Evolutionary conservation across 192 early-diverging fungal species (phyloP), one percentile per base, ranked within the genome.

Genomic region (Coemansia sp.): DNA sequence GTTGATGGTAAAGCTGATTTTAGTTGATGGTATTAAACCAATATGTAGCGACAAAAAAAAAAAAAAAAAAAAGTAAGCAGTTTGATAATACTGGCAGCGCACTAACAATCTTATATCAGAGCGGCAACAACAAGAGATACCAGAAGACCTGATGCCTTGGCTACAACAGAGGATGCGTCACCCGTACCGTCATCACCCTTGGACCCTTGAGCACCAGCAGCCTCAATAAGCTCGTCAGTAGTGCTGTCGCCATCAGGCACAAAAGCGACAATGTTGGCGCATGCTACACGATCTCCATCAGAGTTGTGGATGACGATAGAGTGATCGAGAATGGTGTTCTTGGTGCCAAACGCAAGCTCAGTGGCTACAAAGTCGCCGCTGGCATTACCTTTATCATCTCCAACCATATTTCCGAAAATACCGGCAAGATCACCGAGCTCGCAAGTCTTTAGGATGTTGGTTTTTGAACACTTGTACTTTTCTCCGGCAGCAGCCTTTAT

Each of bases 401-500:
- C 70, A 22, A 64, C 62, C 59, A 88, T 51, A 70, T 77, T 78
- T 31, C 87, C 87, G 67, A 78, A 67, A 54, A 78, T 70, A 54
- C 87, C 87, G 33, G 84, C 65, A 58, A 88, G 62, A 63, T 88
- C 87, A 62, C 87, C 87, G 14, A 78, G 67, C 72, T 86, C 82
- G 67, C 87, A 88, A 10, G 84, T 72, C 32, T 67, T 64, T 21
- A 23, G 11, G 33, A 68, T 27, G 22, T 75, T 63, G 25, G 24
- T 59, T 14, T 56, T 53, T 29, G 59, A 52, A 53, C 83, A 84
- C 54, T 67, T 84, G 71, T 76, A 76, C 19, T 22, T 52, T 23
- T 54, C 32, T 17, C 39, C 66, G 19, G 70, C 50, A 20, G 65
- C 54, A 14, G 53, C 31, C 64, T 66, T 70, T 53, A 71, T 23